Conservation (phyloP, 1,139 yeast species). For the Debaryomyces robertsiae region DNA sequence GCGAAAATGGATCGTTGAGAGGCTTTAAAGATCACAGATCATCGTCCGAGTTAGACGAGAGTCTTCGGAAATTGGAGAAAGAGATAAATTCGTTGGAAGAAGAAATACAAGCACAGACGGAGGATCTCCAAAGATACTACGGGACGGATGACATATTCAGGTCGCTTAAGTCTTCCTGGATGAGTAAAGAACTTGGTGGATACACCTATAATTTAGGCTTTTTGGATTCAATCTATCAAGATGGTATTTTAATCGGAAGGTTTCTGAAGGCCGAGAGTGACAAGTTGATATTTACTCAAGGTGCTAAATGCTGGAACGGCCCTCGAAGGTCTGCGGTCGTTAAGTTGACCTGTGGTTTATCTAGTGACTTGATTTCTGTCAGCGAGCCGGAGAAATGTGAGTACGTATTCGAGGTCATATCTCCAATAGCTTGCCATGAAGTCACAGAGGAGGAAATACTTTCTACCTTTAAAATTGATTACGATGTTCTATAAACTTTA, state of each 20-base stretch:
- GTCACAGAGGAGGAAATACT: conserved; percentile 33
- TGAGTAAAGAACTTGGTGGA: conserved; percentile 59
- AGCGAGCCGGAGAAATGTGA: conserved; percentile 90
- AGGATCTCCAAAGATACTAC: conserved; percentile 34
- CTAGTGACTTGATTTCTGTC: conserved; percentile 59
- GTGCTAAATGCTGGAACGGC: conserved; percentile 96
- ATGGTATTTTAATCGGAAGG: conserved; percentile 59
- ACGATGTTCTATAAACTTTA: conserved; percentile 19
- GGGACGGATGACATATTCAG: conserved; percentile 71
- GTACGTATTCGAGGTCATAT: conserved; percentile 60
- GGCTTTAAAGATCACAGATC: conserved; percentile 12
- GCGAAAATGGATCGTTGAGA: conserved; percentile 2
- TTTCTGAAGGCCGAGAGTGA: conserved; percentile 42
- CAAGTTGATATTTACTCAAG: conserved; percentile 50
- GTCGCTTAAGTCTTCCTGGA: conserved; percentile 54
- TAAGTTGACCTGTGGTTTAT: conserved; percentile 66
- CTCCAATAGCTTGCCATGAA: conserved; percentile 71
- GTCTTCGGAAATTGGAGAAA: conserved; percentile 14
- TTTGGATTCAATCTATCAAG: conserved; percentile 60
- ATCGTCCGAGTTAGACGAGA: background rate
- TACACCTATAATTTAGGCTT: conserved; percentile 70
- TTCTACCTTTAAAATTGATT: conserved; percentile 23
- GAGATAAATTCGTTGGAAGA: conserved; percentile 24
- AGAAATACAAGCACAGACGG: conserved; percentile 20
- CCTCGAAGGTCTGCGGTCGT: conserved; percentile 76